phyloP scores from a whole-genome alignment of 176 grass and related monocot species.

The Coix lacrymajobi region DNA sequence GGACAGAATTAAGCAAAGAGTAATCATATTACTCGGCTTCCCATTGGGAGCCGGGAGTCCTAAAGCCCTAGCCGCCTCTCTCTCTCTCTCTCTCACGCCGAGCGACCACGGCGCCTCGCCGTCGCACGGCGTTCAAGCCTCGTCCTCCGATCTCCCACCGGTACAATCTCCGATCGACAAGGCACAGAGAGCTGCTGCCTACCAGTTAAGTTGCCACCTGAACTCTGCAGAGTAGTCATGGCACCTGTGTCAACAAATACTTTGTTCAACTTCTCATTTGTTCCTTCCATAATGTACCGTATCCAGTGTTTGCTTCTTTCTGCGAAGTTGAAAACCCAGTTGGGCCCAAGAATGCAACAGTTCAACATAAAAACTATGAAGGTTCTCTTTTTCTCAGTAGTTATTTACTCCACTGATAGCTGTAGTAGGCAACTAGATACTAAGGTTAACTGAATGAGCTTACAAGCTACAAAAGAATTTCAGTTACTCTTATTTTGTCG shows the following conservation, averaged over 20 bases:
- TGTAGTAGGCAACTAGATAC: background rate
- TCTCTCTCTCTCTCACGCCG: too few relatives aligned
- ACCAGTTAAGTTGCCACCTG: conserved; percentile 70
- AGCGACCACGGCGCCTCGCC: too few relatives aligned
- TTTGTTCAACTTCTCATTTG: conserved; percentile 47
- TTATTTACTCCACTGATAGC: conserved; percentile 5
- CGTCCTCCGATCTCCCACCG: too few relatives aligned
- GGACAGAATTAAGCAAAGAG: too few relatives aligned
- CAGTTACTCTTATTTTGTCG: background rate
- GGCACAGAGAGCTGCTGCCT: too few relatives aligned
- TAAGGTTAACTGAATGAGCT: background rate
- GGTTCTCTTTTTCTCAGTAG: conserved; percentile 37
- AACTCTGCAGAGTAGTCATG: conserved; percentile 72
- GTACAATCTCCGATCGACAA: too few relatives aligned
- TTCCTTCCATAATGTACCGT: conserved; percentile 70
- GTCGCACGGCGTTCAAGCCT: too few relatives aligned
- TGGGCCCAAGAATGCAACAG: conserved; percentile 42
- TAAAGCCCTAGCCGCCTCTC: too few relatives aligned
- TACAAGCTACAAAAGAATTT: conserved; percentile 1
- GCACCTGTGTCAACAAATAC: conserved; percentile 46
- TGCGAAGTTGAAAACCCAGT: conserved; percentile 43
- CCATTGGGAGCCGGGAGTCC: too few relatives aligned
- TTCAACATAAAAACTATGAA: conserved; percentile 45
- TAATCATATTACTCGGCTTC: too few relatives aligned
- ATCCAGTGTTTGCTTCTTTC: conserved; percentile 69